Conservation (phyloP, 2,329 filamentous ascomycete species). For the Penicillium sp. region DNA sequence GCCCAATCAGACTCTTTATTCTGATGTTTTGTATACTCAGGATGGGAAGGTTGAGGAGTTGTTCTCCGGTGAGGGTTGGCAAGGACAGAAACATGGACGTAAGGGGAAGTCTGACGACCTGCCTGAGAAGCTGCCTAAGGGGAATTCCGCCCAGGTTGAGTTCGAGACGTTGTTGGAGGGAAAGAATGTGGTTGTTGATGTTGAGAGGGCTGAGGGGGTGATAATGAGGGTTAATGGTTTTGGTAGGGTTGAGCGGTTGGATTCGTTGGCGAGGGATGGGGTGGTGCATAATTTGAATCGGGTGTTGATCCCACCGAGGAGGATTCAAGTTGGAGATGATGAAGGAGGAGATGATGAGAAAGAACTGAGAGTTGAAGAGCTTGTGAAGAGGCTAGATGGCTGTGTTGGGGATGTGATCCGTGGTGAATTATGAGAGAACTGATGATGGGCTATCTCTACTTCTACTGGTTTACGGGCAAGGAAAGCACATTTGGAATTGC, state of each 20-base stretch:
- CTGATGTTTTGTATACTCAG: constrained; percentile 65
- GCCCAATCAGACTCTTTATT: constrained; percentile 72
- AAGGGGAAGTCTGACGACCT: constrained; percentile 37
- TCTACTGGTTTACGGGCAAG: constrained; percentile 3
- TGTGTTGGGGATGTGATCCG: constrained; percentile 12
- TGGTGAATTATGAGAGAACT: constrained; percentile 5
- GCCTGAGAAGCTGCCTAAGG: not conserved
- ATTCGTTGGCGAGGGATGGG: constrained; percentile 72
- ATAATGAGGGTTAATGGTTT: constrained; percentile 73
- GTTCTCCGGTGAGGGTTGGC: not conserved
- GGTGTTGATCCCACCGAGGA: constrained; percentile 72
- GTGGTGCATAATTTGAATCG: constrained; percentile 73
- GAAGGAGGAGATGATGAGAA: constrained; percentile 5
- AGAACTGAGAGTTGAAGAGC: constrained; percentile 19
- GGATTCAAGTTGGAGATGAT: constrained; percentile 20
- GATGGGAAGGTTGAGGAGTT: constrained; percentile 33
- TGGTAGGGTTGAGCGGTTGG: constrained; percentile 60
- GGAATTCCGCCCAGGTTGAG: constrained; percentile 20
- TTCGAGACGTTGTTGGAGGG: constrained; percentile 57
- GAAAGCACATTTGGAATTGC: constrained; percentile 18
- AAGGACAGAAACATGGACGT: not conserved
- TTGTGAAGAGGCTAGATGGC: constrained; percentile 18
- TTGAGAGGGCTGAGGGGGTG: constrained; percentile 65
- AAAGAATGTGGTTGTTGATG: constrained; percentile 66
- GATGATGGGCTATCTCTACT: not conserved